A percentile compares a stretch with the other conserved stretches of the same genome.
Evolutionary conservation across 129 eudicot species (phyloP).

Genomic region (Centrapalus pauciflorus): DNA sequence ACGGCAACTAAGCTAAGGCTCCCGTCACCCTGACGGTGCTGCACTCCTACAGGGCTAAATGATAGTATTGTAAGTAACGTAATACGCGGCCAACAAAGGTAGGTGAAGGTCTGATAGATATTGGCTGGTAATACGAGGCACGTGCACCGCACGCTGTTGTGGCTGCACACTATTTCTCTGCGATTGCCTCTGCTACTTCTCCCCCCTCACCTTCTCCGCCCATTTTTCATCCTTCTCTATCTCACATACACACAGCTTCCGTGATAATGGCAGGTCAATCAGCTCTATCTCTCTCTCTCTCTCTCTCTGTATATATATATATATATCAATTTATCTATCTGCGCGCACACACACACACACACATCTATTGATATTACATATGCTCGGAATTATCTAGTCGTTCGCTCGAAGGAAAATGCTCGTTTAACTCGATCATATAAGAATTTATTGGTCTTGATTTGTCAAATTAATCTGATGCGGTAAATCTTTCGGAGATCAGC

Average conservation of each 20-base stretch:
- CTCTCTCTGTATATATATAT: neutral
- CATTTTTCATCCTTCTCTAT: constrained; percentile 9
- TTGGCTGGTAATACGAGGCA: constrained; percentile 18
- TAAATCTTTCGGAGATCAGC: neutral
- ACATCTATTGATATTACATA: constrained; percentile 14
- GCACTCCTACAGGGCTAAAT: too few species aligned
- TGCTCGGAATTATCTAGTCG: neutral
- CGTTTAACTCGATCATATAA: constrained; percentile 1
- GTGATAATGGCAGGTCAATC: constrained; percentile 23
- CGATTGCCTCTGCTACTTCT: constrained; percentile 2
- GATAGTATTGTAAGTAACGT: too few species aligned
- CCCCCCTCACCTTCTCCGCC: constrained; percentile 32
- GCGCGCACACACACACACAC: too few species aligned
- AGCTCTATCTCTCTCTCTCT: neutral
- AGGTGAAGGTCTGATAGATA: constrained; percentile 1
- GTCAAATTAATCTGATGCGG: constrained; percentile 9
- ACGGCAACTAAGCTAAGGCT: too few species aligned
- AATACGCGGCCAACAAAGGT: too few species aligned
- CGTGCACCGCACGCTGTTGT: constrained; percentile 26
- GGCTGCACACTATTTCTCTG: neutral
- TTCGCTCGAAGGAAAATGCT: neutral
- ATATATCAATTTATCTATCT: too few species aligned
- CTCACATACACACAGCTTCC: constrained; percentile 7
- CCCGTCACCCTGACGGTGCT: too few species aligned
- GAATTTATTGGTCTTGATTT: neutral